These are phyloP conservation scores for Mortierella sp. DNA, from an alignment of 371 early-diverging fungal genomes.

Conservation along the genomic window DNA sequence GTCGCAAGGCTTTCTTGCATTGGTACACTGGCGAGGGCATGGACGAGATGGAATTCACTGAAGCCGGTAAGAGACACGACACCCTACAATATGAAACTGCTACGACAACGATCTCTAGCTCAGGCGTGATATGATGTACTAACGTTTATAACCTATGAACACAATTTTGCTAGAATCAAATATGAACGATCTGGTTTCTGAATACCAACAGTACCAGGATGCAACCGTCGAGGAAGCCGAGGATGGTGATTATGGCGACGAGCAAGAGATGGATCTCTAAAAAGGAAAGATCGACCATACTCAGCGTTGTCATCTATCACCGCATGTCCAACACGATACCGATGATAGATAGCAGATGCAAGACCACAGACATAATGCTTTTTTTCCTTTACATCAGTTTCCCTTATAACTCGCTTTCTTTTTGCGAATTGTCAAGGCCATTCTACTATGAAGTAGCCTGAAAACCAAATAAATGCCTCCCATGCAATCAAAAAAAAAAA, in stretches of 20 bases:
- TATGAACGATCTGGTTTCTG: constrained; percentile 97
- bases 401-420: too few species aligned
- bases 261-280: constrained; percentile 58
- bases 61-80: constrained; percentile 68
- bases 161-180: constrained; percentile 72
- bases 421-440: too few species aligned
- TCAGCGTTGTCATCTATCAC: too few species aligned
- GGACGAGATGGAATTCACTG: constrained; percentile 98
- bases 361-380: too few species aligned
- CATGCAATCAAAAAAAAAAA: too few species aligned
- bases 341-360: too few species aligned
- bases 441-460: too few species aligned
- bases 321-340: too few species aligned
- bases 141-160: constrained; percentile 21
- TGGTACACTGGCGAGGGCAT: constrained; percentile 98
- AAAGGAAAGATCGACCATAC: not conserved
- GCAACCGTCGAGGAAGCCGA: constrained; percentile 83
- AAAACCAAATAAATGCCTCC: too few species aligned
- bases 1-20: constrained; percentile 97
- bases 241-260: constrained; percentile 71
- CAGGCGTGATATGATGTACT: constrained; percentile 1
- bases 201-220: constrained; percentile 99
- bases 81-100: too few species aligned
- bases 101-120: too few species aligned
- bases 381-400: too few species aligned